These are phyloP conservation scores for Mortierella sp. DNA, from an alignment of 371 early-diverging fungal species.

Conservation along the genomic window DNA sequence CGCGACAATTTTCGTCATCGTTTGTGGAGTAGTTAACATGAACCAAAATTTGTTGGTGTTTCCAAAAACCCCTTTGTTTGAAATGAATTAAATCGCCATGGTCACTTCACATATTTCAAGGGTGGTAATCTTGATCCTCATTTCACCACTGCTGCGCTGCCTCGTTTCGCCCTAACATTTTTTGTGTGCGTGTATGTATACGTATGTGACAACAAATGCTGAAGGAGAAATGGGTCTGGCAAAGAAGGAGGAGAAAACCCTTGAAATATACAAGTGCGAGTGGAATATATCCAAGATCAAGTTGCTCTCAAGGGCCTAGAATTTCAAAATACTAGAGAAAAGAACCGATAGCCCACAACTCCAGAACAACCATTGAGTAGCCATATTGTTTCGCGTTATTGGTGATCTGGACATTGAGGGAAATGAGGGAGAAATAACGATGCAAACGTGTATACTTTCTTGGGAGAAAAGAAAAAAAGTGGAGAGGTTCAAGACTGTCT, in stretches of 20 bases:
- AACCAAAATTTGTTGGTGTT: too few relatives aligned
- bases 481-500: too few relatives aligned
- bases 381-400: not conserved
- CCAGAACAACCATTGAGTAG: not conserved
- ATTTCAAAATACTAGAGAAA: not conserved
- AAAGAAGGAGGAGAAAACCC: slow-evolving; percentile 6
- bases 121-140: not conserved
- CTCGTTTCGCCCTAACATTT: not conserved
- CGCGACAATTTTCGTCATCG: too few relatives aligned
- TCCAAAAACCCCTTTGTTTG: too few relatives aligned
- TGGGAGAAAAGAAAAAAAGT: not conserved
- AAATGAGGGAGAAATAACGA: not conserved
- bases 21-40: too few relatives aligned
- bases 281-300: not conserved
- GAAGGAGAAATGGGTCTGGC: not conserved
- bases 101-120: not conserved
- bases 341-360: not conserved
- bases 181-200: not conserved
- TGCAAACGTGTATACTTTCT: not conserved
- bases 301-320: not conserved
- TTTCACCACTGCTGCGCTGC: not conserved
- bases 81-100: not conserved
- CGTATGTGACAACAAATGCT: not conserved
- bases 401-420: slow-evolving; percentile 12
- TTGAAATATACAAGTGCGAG: not conserved